Percentiles rank a stretch among this genome's conserved stretches.
phyloP scores from a whole-genome alignment of 345 rosid genomes.

The Capsella bursapastoris region DNA sequence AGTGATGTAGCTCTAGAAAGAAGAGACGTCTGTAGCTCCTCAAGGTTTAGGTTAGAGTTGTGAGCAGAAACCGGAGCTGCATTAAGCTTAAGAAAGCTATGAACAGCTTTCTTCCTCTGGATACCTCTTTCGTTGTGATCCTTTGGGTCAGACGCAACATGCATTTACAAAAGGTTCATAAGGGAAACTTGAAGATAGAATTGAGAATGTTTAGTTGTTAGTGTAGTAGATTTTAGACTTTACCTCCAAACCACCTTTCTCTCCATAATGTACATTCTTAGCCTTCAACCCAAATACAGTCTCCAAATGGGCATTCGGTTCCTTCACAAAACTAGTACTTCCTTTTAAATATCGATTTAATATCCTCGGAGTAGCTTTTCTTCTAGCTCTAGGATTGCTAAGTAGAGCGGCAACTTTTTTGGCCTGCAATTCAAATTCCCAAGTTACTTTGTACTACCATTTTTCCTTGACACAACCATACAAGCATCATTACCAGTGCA shows the following conservation, averaged over 20 bases:
- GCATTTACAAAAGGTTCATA: constrained; percentile 28
- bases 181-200: neutral
- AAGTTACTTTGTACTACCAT: constrained; percentile 9
- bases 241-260: constrained; percentile 38
- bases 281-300: too few species aligned
- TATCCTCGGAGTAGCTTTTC: constrained; percentile 10
- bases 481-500: neutral
- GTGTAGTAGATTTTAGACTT: constrained; percentile 22
- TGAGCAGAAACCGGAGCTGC: constrained; percentile 21
- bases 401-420: constrained; percentile 28
- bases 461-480: neutral
- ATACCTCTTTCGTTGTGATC: constrained; percentile 45
- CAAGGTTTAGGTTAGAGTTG: constrained; percentile 48
- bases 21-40: constrained; percentile 42
- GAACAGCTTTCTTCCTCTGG: constrained; percentile 33
- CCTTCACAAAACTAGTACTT: constrained; percentile 19
- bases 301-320: constrained; percentile 6
- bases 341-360: constrained; percentile 19
- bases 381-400: constrained; percentile 23
- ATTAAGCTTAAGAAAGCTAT: constrained; percentile 8
- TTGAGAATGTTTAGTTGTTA: neutral
- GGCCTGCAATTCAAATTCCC: constrained; percentile 26
- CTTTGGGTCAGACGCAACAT: constrained; percentile 24
- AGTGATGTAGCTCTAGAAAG: constrained; percentile 53
- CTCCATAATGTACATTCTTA: neutral